Base-by-base conservation (phyloP, 371 early-diverging fungal genomes). In the Mortierella sp. region DNA sequence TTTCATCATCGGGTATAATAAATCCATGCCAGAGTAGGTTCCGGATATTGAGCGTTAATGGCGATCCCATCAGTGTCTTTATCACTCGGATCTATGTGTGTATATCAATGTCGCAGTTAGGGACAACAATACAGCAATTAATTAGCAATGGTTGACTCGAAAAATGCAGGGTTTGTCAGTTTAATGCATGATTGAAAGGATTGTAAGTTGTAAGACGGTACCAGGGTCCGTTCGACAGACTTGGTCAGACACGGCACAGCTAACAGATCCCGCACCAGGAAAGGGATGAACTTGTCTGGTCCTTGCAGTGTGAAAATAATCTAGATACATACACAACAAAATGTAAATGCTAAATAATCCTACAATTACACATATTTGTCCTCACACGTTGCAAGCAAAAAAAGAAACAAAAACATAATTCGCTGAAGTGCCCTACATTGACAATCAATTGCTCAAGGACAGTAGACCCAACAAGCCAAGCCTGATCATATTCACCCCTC, bases 11-110 rank as follows among this genome's bases (percentile, higher is more conserved):
- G 0, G 81, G 82, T 1, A 74, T 70, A 7, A 88, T 82, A 31
- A 88, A 88, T 28, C 88, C 88, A 76, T 88, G 88, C 88, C 88
- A 88, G 19, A 84, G 79, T 34, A 88, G 42, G 73, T 88, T 88
- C 11, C 88, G 76, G 47, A 88, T 75, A 38, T 88, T 88, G 31
- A 88, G 84, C 0, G 84, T 84, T 9, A 79, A n/a, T 5, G 88
- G 88, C 10, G 84, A 81, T 34, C 88, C 88, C 21, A 88, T 73
- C 73, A 88, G 58, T 14, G 77, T 81, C 75, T 79, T 81, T 3
- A 88, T 52, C 5, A 77, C 60, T n/a, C 54, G 48, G 38, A 83
- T 76, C 87, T 87, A 78, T 14, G 52, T 11, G 52, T 26, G 11
- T 31, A 10, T 70, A 11, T 70, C 70, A 24, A 44, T 7, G 9